Evolutionary conservation across 2,329 filamentous ascomycete genomes (phyloP).

Genomic region (Aspergillus niger): DNA sequence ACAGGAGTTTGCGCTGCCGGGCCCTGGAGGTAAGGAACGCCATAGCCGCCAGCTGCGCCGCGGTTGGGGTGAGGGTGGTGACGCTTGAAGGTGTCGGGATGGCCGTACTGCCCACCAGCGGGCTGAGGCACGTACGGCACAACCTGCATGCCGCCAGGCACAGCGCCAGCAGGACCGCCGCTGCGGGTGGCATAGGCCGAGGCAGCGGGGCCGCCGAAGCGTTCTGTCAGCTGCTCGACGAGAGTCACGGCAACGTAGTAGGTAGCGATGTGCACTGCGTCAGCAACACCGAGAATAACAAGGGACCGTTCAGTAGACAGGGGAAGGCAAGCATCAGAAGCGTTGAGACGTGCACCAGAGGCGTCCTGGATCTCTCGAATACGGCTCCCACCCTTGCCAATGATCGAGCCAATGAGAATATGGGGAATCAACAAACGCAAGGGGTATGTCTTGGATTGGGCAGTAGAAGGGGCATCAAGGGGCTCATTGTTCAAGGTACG

Average conservation of each 20-base stretch:
- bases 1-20: conserved; percentile 57
- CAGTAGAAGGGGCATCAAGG: conserved; percentile 80
- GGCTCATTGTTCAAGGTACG: conserved; percentile 97
- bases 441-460: conserved; percentile 95
- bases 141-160: conserved; percentile 97
- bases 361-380: conserved; percentile 99
- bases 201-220: conserved; percentile 91
- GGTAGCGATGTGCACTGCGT: conserved; percentile 97
- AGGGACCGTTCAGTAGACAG: conserved; percentile 96
- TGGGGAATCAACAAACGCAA: conserved; percentile 93
- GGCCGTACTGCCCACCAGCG: conserved; percentile 87
- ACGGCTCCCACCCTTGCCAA: conserved; percentile 91
- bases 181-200: conserved; percentile 97
- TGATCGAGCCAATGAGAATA: conserved; percentile 97
- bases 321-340: conserved; percentile 90
- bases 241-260: conserved; percentile 99
- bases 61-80: conserved; percentile 73
- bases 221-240: conserved; percentile 93
- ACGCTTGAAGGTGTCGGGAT: conserved; percentile 79
- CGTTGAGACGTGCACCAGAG: conserved; percentile 92
- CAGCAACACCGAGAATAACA: conserved; percentile 94
- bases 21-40: conserved; percentile 69
- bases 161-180: conserved; percentile 86
- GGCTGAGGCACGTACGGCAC: conserved; percentile 97
- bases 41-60: conserved; percentile 73